Conservation (phyloP, 2,329 filamentous ascomycete species). For the Allantophomopsis cytisporea region DNA sequence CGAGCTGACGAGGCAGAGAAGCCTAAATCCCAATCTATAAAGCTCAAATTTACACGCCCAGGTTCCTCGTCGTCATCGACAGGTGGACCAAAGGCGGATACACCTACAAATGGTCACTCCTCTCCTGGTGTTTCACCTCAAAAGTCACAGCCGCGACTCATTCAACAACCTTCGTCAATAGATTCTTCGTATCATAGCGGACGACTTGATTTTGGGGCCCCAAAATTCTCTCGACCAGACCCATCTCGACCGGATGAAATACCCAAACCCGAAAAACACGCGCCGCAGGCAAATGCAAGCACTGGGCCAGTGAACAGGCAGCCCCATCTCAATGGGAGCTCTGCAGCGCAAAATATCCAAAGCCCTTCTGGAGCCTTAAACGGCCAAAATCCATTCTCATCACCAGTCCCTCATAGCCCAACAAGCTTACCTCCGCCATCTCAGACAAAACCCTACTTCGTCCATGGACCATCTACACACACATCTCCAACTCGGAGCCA, state of each 20-base stretch:
- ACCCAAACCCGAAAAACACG: too few species aligned
- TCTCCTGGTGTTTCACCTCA: background rate
- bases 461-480: slow-evolving; percentile 9
- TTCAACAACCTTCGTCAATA: too few species aligned
- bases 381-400: slow-evolving; percentile 15
- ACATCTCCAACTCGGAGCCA: background rate
- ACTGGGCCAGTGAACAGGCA: too few species aligned
- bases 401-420: slow-evolving; percentile 17
- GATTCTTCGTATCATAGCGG: too few species aligned
- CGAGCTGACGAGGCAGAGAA: slow-evolving; percentile 46
- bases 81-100: too few species aligned
- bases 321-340: too few species aligned
- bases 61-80: slow-evolving; percentile 29
- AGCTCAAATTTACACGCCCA: slow-evolving; percentile 37
- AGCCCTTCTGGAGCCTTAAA: slow-evolving; percentile 2
- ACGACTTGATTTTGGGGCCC: too few species aligned
- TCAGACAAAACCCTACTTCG: slow-evolving; percentile 12
- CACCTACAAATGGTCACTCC: background rate
- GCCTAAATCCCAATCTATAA: slow-evolving; percentile 47
- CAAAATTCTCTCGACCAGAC: too few species aligned
- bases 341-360: too few species aligned
- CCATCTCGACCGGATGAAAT: too few species aligned
- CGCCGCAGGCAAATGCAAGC: too few species aligned
- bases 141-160: too few species aligned
- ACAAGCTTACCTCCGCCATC: slow-evolving; percentile 17